Conservation (phyloP, 2,329 filamentous ascomycete species). For the Pseudocercospora pini-densiflorae region DNA sequence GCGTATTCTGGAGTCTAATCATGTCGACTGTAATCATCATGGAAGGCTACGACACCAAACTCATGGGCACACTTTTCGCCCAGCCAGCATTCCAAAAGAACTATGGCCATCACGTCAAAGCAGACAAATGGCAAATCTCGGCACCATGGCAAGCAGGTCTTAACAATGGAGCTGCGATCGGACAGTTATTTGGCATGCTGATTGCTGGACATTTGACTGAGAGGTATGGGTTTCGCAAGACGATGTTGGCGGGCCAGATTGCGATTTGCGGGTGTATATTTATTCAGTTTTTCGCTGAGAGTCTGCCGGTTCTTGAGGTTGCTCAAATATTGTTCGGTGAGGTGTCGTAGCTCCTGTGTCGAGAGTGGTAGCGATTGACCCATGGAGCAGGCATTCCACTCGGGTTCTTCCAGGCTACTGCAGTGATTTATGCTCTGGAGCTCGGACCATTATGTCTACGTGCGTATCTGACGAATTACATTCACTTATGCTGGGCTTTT, state of each 20-base stretch:
- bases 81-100: conserved; percentile 36
- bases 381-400: conserved; percentile 53
- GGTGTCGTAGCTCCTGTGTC: not conserved
- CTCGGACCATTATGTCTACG: conserved; percentile 51
- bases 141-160: conserved; percentile 63
- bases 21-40: conserved; percentile 48
- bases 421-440: conserved; percentile 45
- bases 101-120: conserved; percentile 43
- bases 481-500: conserved; percentile 51
- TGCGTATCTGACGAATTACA: conserved; percentile 22
- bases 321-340: conserved; percentile 49
- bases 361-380: conserved; percentile 18
- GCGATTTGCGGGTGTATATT: conserved; percentile 55
- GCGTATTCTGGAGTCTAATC: conserved; percentile 5
- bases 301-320: conserved; percentile 31
- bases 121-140: conserved; percentile 52
- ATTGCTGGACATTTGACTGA: conserved; percentile 70
- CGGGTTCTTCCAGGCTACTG: conserved; percentile 38
- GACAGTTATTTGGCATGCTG: conserved; percentile 66
- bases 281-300: conserved; percentile 46
- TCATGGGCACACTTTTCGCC: conserved; percentile 43
- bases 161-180: conserved; percentile 56
- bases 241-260: conserved; percentile 63
- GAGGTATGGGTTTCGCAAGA: conserved; percentile 46
- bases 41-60: conserved; percentile 59